Percentiles rank a stretch among this genome's conserved stretches.
These are phyloP conservation scores for Alternaria dauci DNA, from an alignment of 2,329 filamentous ascomycete genomes.

Conservation along the genomic window DNA sequence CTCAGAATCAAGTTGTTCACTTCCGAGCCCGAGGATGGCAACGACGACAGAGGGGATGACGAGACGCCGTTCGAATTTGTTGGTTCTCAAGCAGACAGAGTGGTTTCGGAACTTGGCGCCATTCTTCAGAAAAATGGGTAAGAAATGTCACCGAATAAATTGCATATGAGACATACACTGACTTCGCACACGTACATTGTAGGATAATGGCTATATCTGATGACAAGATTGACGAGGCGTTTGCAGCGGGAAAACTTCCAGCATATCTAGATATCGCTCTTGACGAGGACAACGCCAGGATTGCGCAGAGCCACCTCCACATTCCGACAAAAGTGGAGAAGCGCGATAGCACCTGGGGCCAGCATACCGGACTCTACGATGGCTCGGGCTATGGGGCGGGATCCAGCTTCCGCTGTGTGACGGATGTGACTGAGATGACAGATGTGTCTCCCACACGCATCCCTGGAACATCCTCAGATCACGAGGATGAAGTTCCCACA, in stretches of 20 bases:
- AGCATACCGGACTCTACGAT: slow-evolving; percentile 30
- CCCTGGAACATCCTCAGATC: background rate
- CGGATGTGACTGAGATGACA: slow-evolving; percentile 2
- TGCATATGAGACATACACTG: too few species aligned
- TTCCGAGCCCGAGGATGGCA: background rate
- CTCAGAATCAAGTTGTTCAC: slow-evolving; percentile 1
- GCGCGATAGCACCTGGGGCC: slow-evolving; percentile 10
- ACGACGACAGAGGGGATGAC: too few species aligned
- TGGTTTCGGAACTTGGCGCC: slow-evolving; percentile 1
- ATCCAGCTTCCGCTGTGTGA: slow-evolving; percentile 6
- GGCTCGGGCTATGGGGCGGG: slow-evolving; percentile 36
- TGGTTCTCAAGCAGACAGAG: background rate
- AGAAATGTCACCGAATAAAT: too few species aligned
- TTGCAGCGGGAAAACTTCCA: slow-evolving; percentile 8
- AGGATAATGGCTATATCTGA: background rate
- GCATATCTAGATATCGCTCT: slow-evolving; percentile 6
- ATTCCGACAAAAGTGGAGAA: background rate
- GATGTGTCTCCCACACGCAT: background rate
- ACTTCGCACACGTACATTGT: too few species aligned
- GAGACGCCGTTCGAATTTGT: background rate
- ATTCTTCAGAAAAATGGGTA: background rate
- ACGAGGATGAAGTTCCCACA: background rate
- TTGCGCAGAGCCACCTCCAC: background rate
- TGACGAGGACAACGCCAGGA: background rate
- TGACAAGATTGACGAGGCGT: slow-evolving; percentile 3